Evolutionary conservation across 805 yeast genomes (phyloP).

Genomic region (Candida ponderosae): DNA sequence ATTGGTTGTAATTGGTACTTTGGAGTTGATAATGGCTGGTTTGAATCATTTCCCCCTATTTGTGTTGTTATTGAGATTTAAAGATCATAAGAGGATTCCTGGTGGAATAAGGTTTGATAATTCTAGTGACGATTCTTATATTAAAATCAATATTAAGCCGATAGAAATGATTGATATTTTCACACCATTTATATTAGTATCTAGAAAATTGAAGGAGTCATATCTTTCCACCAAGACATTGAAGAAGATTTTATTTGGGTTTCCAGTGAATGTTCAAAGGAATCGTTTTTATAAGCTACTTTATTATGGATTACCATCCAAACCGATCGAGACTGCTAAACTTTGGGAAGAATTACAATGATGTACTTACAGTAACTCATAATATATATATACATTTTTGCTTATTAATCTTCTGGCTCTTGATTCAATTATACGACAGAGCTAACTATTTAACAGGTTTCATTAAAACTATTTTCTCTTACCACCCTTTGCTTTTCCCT

Average conservation of each 20-base stretch:
- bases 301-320: conserved; percentile 44
- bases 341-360: conserved; percentile 13
- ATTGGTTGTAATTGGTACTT: conserved; percentile 36
- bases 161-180: conserved; percentile 37
- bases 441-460: too few relatives aligned
- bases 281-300: conserved; percentile 39
- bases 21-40: conserved; percentile 55
- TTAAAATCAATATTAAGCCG: conserved; percentile 35
- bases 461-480: conserved; percentile 25
- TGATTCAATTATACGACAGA: too few relatives aligned
- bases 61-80: conserved; percentile 67
- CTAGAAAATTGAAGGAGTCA: conserved; percentile 29
- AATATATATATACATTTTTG: too few relatives aligned
- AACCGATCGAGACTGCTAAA: conserved; percentile 20
- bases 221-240: conserved; percentile 36
- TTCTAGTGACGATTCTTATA: conserved; percentile 13
- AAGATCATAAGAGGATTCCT: conserved; percentile 66
- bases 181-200: conserved; percentile 35
- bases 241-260: conserved; percentile 34
- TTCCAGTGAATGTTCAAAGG: conserved; percentile 36
- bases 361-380: too few relatives aligned
- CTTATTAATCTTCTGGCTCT: too few relatives aligned
- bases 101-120: conserved; percentile 39
- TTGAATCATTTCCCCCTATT: conserved; percentile 85
- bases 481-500: conserved; percentile 29